Base-by-base conservation (phyloP, 306 rosid species). In the Notholithocarpus densiflorus region DNA sequence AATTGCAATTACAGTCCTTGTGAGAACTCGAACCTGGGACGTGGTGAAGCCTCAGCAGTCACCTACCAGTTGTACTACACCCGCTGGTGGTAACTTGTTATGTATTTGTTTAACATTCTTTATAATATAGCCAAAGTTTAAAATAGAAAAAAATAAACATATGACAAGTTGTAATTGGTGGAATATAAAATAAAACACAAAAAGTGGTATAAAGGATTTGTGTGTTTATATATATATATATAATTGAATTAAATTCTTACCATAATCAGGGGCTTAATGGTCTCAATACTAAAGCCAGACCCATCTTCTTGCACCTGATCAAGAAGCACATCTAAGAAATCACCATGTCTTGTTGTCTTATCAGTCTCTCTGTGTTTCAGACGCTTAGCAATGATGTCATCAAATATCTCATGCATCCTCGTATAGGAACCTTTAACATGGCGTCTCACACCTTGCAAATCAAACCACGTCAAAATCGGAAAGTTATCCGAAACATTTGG, bases 271-370 rank as follows among this genome's bases (percentile, higher is more conserved):
- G 93, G 89, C 82, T 85, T 87, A 78, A 89, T 87, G 56, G 74
- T 85, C 3, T 79, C 66, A 20, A 83, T 53, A 6, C 17, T 89
- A 75, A 89, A 85, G 70, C 56, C 79, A 0, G 85, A 75, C 24
- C n/a, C 75, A 0, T 84, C 74, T 1, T 55, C 62, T 24, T 77
- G 52, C 74, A 85, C 80, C 2, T 86, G 86, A 80, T 89, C 89
- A 34, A 89, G 91, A 80, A 80, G 76, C 14, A 87, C 83, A 45
- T 89, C 93, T 73, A 89, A 76, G 81, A 89, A 87, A 76, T 89
- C 91, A 3, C 83, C 91, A 23, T 70, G 19, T 32, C 68, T 13
- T 2, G 19, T 34, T 7, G 15, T 74, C 1, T 12, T 31, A 15
- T n/a, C 1, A 1, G 24, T 32, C 40, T 76, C 76, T 68, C 86